A percentile compares a stretch with the other conserved stretches of the same genome.
Conservation (phyloP, 768 basidiomycete genomes). For the Suillus variegatus region DNA sequence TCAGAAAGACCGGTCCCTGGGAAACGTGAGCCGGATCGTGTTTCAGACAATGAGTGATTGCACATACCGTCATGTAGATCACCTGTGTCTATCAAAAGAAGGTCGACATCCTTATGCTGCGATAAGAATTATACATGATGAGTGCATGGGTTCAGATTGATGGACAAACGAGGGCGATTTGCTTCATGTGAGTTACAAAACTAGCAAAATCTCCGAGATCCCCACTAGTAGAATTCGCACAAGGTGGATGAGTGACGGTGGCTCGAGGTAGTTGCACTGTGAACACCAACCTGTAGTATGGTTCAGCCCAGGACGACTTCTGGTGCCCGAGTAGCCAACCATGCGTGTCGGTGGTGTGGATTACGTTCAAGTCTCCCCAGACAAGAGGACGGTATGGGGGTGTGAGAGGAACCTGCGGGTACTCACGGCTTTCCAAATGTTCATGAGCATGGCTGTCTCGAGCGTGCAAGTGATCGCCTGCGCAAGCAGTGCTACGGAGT, state of each 20-base stretch:
- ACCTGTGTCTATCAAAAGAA: slow-evolving; percentile 80
- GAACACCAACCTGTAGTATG: slow-evolving; percentile 59
- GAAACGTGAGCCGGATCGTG: slow-evolving; percentile 8
- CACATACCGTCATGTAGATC: slow-evolving; percentile 66
- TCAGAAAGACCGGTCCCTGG: slow-evolving; percentile 77
- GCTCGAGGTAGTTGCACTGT: not conserved
- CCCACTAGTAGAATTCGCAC: slow-evolving; percentile 36
- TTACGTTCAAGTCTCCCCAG: slow-evolving; percentile 88
- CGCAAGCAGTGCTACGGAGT: slow-evolving; percentile 17
- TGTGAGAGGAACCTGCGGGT: slow-evolving; percentile 43
- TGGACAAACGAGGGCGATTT: slow-evolving; percentile 55
- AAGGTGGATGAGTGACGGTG: not conserved
- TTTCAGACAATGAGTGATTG: not conserved
- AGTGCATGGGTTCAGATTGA: not conserved
- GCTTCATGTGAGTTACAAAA: slow-evolving; percentile 82
- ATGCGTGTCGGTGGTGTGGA: slow-evolving; percentile 85
- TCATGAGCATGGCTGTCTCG: slow-evolving; percentile 32
- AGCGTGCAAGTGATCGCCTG: slow-evolving; percentile 14
- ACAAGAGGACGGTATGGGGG: slow-evolving; percentile 68
- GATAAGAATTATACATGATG: not conserved
- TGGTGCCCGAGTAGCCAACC: slow-evolving; percentile 87
- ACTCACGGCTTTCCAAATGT: slow-evolving; percentile 36
- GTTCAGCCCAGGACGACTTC: slow-evolving; percentile 69
- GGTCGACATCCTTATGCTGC: slow-evolving; percentile 72
- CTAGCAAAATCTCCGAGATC: slow-evolving; percentile 83